Evolutionary conservation across 345 rosid genomes (phyloP), one percentile per base, ranked within the genome.

Genomic region (Diplotaxis tenuifolia): DNA sequence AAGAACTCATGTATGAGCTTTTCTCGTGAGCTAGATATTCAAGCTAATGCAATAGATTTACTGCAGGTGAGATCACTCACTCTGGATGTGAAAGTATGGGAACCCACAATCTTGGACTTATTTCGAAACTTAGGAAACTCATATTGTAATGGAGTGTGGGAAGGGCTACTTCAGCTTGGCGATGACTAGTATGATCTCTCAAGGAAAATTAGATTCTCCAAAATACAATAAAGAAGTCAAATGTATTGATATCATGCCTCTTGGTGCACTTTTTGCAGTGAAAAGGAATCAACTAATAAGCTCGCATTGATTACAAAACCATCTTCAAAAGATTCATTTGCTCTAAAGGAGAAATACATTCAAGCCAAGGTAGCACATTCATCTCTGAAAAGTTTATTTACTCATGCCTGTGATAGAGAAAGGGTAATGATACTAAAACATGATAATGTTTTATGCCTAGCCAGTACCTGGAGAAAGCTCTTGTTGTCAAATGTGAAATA

Each of bases 31-130:
- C n/a, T 59, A 5, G 18, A 54, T 64, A 16, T 21, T 65, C 38
- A 65, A 50, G 56, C 54, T 72, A 47, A 62, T 53, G 11, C 25
- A 19, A 32, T 67, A 49, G 19, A 54, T 27, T 71, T 1, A 80
- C 49, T 79, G 79, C 83, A 92, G 98, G 98, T 92, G 69, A 88
- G 98, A 63, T 92, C 98, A 36, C 75, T 92, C 53, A 87, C 86
- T 3, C 76, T 92, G 70, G 98, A 92, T 83, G 98, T 90, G 78
- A 90, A 84, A 83, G 93, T 90, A 22, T 92, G 98, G 98, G 98
- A 92, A 68, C 82, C 89, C 72, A 79, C 95, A 65, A 74, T 92
- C 11, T 75, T 90, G 83, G 86, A 88, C 47, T 81, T 88, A 55
- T 92, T 92, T 75, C 75, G 79, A 22, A 65, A 75, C 18, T 77